Conservation (phyloP, 2,329 filamentous ascomycete species). For the Alternaria ventricosa region DNA sequence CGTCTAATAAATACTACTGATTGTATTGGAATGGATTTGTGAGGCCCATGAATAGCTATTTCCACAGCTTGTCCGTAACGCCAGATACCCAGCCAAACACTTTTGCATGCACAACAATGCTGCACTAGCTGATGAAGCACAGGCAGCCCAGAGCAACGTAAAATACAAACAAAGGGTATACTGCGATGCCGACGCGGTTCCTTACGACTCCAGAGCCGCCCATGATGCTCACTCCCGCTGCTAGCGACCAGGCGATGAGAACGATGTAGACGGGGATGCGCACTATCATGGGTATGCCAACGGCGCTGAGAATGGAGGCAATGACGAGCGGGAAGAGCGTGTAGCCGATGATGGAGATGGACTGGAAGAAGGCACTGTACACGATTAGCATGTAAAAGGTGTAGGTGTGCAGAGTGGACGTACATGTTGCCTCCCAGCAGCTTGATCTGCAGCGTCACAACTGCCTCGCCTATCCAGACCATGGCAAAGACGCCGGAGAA, state of each 20-base stretch:
- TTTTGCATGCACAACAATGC: slow-evolving; percentile 5
- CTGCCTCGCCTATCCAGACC: slow-evolving; percentile 95
- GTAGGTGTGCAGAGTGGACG: slow-evolving; percentile 50
- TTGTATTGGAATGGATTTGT: neutral
- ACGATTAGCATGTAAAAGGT: slow-evolving; percentile 34
- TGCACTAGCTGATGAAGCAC: slow-evolving; percentile 87
- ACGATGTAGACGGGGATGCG: slow-evolving; percentile 90
- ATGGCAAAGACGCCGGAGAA: slow-evolving; percentile 97
- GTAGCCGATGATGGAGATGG: slow-evolving; percentile 97
- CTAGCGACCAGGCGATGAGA: slow-evolving; percentile 89
- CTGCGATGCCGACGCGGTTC: slow-evolving; percentile 90
- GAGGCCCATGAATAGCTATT: neutral
- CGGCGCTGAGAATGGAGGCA: slow-evolving; percentile 84
- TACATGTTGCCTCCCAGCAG: slow-evolving; percentile 96
- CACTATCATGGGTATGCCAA: slow-evolving; percentile 78
- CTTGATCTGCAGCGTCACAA: slow-evolving; percentile 98
- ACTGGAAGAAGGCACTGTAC: slow-evolving; percentile 93
- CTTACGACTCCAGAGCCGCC: slow-evolving; percentile 94
- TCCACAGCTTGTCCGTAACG: slow-evolving; percentile 7
- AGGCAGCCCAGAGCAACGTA: slow-evolving; percentile 92
- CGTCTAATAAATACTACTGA: neutral
- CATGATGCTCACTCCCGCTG: slow-evolving; percentile 93
- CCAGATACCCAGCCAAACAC: slow-evolving; percentile 12
- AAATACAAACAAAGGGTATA: slow-evolving; percentile 94
- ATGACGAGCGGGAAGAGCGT: slow-evolving; percentile 97